Evolutionary conservation across 2,329 filamentous ascomycete genomes (phyloP).

Genomic region (Alternaria sp.): DNA sequence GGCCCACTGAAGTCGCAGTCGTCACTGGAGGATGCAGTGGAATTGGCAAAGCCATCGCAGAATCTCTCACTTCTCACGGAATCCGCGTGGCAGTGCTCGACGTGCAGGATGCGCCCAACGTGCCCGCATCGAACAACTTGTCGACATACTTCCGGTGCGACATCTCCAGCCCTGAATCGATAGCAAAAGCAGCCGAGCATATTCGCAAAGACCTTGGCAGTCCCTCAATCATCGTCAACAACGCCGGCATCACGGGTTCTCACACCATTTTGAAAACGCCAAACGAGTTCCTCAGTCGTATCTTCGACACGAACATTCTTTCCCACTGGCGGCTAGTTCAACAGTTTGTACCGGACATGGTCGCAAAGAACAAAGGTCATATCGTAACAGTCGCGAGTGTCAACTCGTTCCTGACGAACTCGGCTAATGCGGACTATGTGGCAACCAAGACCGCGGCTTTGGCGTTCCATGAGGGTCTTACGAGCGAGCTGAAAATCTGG

Average conservation of each 20-base stretch:
- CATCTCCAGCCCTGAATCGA: slow-evolving; percentile 12
- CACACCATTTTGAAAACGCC: slow-evolving; percentile 14
- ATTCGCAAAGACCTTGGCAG: slow-evolving; percentile 18
- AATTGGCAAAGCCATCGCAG: slow-evolving; percentile 21
- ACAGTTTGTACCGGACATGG: slow-evolving; percentile 30
- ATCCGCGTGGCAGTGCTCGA: slow-evolving; percentile 23
- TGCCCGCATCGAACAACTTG: slow-evolving; percentile 12
- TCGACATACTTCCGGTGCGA: slow-evolving; percentile 24
- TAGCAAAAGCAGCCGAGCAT: slow-evolving; percentile 12
- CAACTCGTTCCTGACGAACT: slow-evolving; percentile 16
- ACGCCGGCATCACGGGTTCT: slow-evolving; percentile 23
- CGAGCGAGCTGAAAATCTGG: slow-evolving; percentile 40
- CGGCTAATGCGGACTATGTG: slow-evolving; percentile 24
- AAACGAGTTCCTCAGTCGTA: slow-evolving; percentile 2
- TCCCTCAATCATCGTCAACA: slow-evolving; percentile 31
- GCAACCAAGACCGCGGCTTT: slow-evolving; percentile 23
- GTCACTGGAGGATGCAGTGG: slow-evolving; percentile 25
- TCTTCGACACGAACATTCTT: slow-evolving; percentile 29
- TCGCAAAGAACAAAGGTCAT: slow-evolving; percentile 27
- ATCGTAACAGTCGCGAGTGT: slow-evolving; percentile 27
- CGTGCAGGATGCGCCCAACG: slow-evolving; percentile 9
- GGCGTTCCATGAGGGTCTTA: slow-evolving; percentile 33
- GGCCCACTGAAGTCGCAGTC: slow-evolving; percentile 20
- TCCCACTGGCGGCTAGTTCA: slow-evolving; percentile 21
- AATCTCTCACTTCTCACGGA: slow-evolving; percentile 11